Conservation (phyloP, 495 filamentous ascomycete species). For the Corynascus novoguineensis region DNA sequence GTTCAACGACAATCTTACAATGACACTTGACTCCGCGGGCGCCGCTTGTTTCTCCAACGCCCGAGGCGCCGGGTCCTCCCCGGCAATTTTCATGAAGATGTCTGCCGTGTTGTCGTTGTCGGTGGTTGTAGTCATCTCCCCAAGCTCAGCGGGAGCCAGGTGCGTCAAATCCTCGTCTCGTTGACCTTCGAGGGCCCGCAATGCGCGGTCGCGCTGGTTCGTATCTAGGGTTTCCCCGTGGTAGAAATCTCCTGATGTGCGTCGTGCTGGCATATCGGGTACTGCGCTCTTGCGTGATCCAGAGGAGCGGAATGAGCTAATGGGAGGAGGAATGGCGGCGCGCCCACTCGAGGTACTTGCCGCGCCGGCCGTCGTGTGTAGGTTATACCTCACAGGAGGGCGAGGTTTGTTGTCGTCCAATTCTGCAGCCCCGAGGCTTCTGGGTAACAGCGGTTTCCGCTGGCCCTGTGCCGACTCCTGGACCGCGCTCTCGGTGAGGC, state of each 20-base stretch:
- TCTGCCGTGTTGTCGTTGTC: constrained; percentile 47
- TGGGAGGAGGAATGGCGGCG: constrained; percentile 43
- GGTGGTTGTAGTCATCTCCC: constrained; percentile 35
- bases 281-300: constrained; percentile 44
- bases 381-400: constrained; percentile 41
- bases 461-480: constrained; percentile 36
- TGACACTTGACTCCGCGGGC: constrained; percentile 31
- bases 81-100: constrained; percentile 50
- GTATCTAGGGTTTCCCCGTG: constrained; percentile 36
- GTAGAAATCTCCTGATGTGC: constrained; percentile 31
- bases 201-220: constrained; percentile 45
- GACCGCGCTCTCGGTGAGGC: constrained; percentile 23
- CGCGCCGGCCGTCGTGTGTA: constrained; percentile 19
- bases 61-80: constrained; percentile 42
- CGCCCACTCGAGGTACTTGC: constrained; percentile 22
- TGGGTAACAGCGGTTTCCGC: constrained; percentile 37
- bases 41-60: constrained; percentile 23
- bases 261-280: constrained; percentile 42
- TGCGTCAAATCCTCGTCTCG: constrained; percentile 35
- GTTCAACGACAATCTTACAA: constrained; percentile 33
- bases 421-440: constrained; percentile 25
- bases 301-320: constrained; percentile 47
- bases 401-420: constrained; percentile 39
- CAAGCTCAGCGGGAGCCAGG: constrained; percentile 38
- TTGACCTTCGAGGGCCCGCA: constrained; percentile 46